Base-by-base conservation (phyloP, 2,329 filamentous ascomycete species). In the Gaeumannomyces tritici region DNA sequence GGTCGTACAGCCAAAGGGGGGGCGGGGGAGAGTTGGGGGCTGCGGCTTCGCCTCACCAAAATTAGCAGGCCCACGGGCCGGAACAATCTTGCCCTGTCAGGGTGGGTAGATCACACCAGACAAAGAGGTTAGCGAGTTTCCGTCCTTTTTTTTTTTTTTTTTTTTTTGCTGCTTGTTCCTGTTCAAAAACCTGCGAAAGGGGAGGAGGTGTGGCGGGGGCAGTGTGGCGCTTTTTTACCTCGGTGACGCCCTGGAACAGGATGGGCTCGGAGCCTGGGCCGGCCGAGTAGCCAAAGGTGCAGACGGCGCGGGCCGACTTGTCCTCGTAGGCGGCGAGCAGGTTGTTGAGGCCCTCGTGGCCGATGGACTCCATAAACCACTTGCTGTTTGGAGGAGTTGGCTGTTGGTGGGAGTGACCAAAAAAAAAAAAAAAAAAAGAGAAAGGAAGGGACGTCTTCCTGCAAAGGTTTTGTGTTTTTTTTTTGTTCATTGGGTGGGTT, bases 251-350 rank as follows among this genome's bases (percentile, higher is more conserved):
- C 75, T 99, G 93, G 76, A 99, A 99, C 21, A 98, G 80, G 31
- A 96, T 81, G 1, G 91, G 88, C 70, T 96, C 86, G 61, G 90
- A 81, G 3, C 90, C 93, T 5, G 93, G 95, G 0, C 93, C 95
- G 66, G 87, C 83, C 62, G 86, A 95, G 76, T 96, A 97, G 28
- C 88, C 95, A 76, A 99, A 99, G 0, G 95, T 99, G 77, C 93
- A 97, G 57, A 99, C 90, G 24, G 95, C 93, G 76, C 96, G 87
- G 57, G 92, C 92, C 57, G 88, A 89, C 75, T 97, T 97, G 76
- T 99, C 90, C 31, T 90, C 82, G 73, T 96, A 97, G 8, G 89
- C 91, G 61, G 87, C 88, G 55, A 99, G 86, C 66, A 99, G 83
- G 72, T 93, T 95, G 77, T 97, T 96, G 63, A 99, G 81, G 18